These are phyloP conservation scores for Adansonia grandidieri DNA, from an alignment of 441 rosid species.

Conservation along the genomic window DNA sequence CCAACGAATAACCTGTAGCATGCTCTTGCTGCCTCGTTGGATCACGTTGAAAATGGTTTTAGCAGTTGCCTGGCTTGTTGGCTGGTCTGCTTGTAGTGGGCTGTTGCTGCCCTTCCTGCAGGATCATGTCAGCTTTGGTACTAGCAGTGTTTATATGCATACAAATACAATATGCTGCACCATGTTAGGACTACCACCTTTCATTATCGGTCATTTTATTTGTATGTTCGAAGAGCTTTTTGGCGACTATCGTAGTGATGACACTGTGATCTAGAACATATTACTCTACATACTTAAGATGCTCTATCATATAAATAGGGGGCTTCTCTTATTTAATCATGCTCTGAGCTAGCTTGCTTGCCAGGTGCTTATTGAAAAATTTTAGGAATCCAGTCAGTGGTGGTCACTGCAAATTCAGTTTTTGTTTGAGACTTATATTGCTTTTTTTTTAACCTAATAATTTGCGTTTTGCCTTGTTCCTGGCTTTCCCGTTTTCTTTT, in stretches of 20 bases:
- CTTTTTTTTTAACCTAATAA: too few relatives aligned
- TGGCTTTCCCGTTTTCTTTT: too few relatives aligned
- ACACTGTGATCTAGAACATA: not conserved
- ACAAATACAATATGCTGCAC: not conserved
- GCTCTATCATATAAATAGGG: too few relatives aligned
- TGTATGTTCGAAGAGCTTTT: conserved; percentile 27
- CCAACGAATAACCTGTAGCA: conserved; percentile 38
- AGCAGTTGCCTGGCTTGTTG: conserved; percentile 28
- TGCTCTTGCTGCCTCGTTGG: conserved; percentile 50
- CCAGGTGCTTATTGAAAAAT: too few relatives aligned
- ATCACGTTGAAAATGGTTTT: conserved; percentile 23
- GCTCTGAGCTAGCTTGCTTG: too few relatives aligned
- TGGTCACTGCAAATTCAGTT: too few relatives aligned
- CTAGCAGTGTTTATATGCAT: not conserved
- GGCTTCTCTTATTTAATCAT: too few relatives aligned
- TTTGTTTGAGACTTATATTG: too few relatives aligned
- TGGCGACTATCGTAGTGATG: not conserved
- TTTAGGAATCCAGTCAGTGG: too few relatives aligned
- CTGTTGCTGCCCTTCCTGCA: conserved; percentile 4
- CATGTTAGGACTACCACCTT: not conserved
- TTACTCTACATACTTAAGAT: not conserved
- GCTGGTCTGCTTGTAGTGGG: conserved; percentile 19
- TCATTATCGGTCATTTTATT: conserved; percentile 28
- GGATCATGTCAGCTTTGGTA: conserved; percentile 2
- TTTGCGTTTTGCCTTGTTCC: too few relatives aligned